Conservation (phyloP, 2,329 filamentous ascomycete genomes). For the Xylogone sp. region DNA sequence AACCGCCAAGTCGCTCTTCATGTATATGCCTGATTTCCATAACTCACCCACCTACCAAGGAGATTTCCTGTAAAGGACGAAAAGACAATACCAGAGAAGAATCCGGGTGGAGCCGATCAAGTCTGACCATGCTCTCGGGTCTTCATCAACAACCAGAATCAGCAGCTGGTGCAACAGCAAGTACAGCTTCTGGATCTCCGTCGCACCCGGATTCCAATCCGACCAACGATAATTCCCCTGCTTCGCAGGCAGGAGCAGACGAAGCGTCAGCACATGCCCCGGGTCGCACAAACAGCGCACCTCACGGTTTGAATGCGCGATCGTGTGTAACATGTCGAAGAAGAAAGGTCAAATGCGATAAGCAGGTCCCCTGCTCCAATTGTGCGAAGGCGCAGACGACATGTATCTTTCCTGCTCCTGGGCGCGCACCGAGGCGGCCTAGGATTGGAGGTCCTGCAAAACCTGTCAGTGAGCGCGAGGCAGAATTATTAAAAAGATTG, state of each 20-base stretch:
- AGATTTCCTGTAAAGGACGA: too few species aligned
- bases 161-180: neutral
- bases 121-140: neutral
- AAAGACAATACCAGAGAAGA: too few species aligned
- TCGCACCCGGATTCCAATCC: neutral
- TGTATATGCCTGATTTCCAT: too few species aligned
- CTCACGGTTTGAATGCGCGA: conserved; percentile 23
- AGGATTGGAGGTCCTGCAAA: conserved; percentile 61
- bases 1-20: too few species aligned
- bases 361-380: conserved; percentile 69
- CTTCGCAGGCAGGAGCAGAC: neutral
- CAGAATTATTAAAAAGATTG: conserved; percentile 68
- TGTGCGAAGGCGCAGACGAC: conserved; percentile 67
- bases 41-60: too few species aligned
- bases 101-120: too few species aligned
- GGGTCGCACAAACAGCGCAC: conserved; percentile 3
- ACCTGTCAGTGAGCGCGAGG: conserved; percentile 55
- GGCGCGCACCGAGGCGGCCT: conserved; percentile 63
- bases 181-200: neutral
- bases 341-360: conserved; percentile 74
- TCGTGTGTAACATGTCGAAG: conserved; percentile 48
- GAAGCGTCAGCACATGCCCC: neutral
- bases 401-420: conserved; percentile 72
- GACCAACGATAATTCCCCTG: neutral
- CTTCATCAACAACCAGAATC: neutral